These are phyloP conservation scores for Ziziphus jujuba DNA, from an alignment of 306 rosid genomes.

Conservation along the genomic window DNA sequence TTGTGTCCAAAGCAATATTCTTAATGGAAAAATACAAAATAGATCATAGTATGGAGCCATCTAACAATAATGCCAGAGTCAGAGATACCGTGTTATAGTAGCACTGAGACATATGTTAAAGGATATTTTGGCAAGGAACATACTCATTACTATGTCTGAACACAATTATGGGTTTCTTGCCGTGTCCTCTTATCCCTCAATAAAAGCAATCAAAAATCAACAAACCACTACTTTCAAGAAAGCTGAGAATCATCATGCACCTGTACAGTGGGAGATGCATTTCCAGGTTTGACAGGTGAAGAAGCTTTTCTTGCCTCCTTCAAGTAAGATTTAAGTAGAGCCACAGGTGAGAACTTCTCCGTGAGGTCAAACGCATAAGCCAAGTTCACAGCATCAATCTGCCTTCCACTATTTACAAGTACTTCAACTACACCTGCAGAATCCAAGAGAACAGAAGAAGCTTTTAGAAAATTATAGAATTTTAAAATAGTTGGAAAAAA, in stretches of 20 bases:
- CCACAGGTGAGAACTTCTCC: conserved; percentile 70
- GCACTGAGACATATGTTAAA: no score
- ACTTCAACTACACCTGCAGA: conserved; percentile 81
- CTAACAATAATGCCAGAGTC: no score
- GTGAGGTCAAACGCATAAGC: conserved; percentile 87
- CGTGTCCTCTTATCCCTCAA: neutral
- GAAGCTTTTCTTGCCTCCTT: conserved; percentile 81
- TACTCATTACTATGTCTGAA: no score
- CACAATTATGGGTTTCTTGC: neutral
- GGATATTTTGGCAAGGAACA: no score
- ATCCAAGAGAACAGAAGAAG: conserved; percentile 21
- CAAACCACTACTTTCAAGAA: neutral
- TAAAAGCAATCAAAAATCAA: neutral
- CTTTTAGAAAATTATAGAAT: neutral
- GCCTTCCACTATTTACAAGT: conserved; percentile 83
- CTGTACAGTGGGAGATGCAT: conserved; percentile 76
- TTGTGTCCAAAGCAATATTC: no score
- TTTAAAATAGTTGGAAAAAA: neutral
- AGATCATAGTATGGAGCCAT: no score
- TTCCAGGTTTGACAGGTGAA: conserved; percentile 72
- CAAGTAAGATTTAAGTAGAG: conserved; percentile 84
- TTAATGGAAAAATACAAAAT: no score
- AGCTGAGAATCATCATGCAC: conserved; percentile 33
- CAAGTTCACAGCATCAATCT: conserved; percentile 94
- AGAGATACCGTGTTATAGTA: no score